Evolutionary conservation across 2,329 filamentous ascomycete species (phyloP).

Genomic region (Fonsecaea monophora): DNA sequence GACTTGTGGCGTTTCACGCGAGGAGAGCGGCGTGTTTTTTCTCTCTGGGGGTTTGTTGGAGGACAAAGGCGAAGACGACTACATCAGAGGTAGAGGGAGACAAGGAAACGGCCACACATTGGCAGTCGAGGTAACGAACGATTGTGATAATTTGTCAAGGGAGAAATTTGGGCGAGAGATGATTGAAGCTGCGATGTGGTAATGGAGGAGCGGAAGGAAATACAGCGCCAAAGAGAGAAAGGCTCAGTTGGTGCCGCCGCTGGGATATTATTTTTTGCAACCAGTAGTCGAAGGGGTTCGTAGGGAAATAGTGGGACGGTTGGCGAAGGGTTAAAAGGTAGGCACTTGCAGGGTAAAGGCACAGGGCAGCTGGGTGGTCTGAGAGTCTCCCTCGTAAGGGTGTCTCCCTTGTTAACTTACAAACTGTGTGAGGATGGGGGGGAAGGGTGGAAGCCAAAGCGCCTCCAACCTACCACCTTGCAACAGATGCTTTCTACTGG

Average conservation of each 20-base stretch:
- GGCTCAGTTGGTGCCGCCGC: constrained; percentile 3
- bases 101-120: constrained; percentile 8
- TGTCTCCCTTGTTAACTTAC: background rate
- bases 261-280: constrained; percentile 18
- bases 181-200: constrained; percentile 10
- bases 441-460: background rate
- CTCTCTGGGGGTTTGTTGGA: constrained; percentile 10
- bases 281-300: constrained; percentile 12
- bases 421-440: background rate
- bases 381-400: background rate
- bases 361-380: constrained; percentile 6
- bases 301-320: constrained; percentile 11
- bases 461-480: background rate
- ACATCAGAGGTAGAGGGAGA: constrained; percentile 16
- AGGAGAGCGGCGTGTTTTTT: constrained; percentile 15
- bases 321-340: constrained; percentile 1
- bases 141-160: constrained; percentile 9
- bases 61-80: constrained; percentile 24
- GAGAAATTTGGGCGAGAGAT: constrained; percentile 10
- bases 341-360: background rate
- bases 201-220: constrained; percentile 9
- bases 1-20: background rate
- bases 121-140: constrained; percentile 8
- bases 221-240: constrained; percentile 9
- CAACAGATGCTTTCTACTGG: background rate